Percentiles rank a stretch among this genome's conserved stretches.
phyloP scores from a whole-genome alignment of 257 asterid species.

The Salvia splendens region DNA sequence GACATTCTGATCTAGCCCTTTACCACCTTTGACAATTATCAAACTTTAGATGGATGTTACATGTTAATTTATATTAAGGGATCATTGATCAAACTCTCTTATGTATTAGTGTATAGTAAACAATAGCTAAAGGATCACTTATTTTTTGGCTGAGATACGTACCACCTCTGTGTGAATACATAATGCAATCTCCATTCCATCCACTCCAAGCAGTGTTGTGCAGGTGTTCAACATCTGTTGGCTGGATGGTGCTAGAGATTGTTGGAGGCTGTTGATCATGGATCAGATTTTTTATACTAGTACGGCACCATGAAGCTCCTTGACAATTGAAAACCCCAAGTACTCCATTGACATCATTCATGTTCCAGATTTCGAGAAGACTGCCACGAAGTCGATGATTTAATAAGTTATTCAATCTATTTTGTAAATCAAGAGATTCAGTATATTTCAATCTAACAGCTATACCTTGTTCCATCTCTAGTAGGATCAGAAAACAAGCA shows the following conservation, averaged over 20 bases:
- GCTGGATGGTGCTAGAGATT: constrained; percentile 42
- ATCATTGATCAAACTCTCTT: neutral
- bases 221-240: constrained; percentile 59
- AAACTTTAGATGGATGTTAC: neutral
- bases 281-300: constrained; percentile 50
- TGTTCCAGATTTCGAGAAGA: constrained; percentile 73
- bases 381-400: constrained; percentile 37
- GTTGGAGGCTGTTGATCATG: constrained; percentile 60
- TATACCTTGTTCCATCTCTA: constrained; percentile 68
- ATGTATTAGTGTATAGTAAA: neutral
- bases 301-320: constrained; percentile 74
- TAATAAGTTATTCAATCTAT: constrained; percentile 5
- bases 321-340: constrained; percentile 74
- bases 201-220: constrained; percentile 51
- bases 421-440: neutral
- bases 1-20: neutral
- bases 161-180: constrained; percentile 69
- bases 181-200: constrained; percentile 62
- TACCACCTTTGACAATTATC: neutral
- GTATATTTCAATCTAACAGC: neutral
- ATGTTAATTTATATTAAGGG: neutral
- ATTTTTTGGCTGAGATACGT: constrained; percentile 12
- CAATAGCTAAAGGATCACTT: neutral
- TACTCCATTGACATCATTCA: constrained; percentile 64
- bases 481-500: constrained; percentile 89